These are phyloP conservation scores for Alternaria solani DNA, from an alignment of 2,329 filamentous ascomycete genomes.

Conservation along the genomic window DNA sequence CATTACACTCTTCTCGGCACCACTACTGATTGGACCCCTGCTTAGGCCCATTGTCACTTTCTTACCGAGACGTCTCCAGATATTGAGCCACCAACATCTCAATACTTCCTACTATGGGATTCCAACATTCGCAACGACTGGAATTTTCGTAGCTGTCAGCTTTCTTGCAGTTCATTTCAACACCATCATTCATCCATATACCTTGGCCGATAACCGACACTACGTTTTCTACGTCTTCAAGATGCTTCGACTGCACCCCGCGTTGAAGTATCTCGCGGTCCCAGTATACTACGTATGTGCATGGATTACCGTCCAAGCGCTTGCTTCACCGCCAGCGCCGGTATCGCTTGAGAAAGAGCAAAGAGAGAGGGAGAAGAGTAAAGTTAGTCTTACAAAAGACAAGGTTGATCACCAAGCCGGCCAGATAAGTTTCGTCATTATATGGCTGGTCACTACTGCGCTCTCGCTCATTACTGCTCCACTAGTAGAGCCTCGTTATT, in stretches of 20 bases:
- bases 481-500: slow-evolving; percentile 93
- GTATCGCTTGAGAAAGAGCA: slow-evolving; percentile 7
- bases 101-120: slow-evolving; percentile 3
- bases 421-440: slow-evolving; percentile 59
- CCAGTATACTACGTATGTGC: slow-evolving; percentile 74
- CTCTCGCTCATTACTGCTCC: slow-evolving; percentile 87
- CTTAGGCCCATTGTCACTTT: slow-evolving; percentile 47
- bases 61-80: slow-evolving; percentile 26
- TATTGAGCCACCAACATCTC: slow-evolving; percentile 12
- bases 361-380: not conserved
- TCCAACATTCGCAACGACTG: slow-evolving; percentile 38
- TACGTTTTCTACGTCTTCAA: slow-evolving; percentile 98
- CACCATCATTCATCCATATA: slow-evolving; percentile 95
- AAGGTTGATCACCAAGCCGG: slow-evolving; percentile 20
- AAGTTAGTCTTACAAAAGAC: slow-evolving; percentile 13
- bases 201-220: slow-evolving; percentile 93
- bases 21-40: slow-evolving; percentile 70
- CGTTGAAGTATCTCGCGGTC: slow-evolving; percentile 72
- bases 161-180: slow-evolving; percentile 73
- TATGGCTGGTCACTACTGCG: slow-evolving; percentile 73
- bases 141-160: slow-evolving; percentile 51
- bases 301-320: slow-evolving; percentile 71
- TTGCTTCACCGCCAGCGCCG: slow-evolving; percentile 55
- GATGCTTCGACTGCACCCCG: slow-evolving; percentile 71
- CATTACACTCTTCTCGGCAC: slow-evolving; percentile 86